Evolutionary conservation across 1,139 yeast species (phyloP).

Genomic region (Yamadazyma triangularis): DNA sequence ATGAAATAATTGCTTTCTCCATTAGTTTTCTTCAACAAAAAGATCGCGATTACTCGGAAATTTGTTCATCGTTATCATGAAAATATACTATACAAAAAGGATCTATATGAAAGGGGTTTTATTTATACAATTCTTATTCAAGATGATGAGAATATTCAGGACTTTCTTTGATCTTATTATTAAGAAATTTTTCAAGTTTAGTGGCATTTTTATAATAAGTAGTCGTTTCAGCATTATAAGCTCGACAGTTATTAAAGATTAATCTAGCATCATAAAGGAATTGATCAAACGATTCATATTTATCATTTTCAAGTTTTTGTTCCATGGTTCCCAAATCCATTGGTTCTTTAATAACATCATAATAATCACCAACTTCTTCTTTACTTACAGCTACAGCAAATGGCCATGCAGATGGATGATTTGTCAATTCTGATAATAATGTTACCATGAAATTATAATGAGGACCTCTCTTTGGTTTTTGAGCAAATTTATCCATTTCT

Average conservation of each 20-base stretch:
- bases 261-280: constrained; percentile 84
- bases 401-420: constrained; percentile 99
- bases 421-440: constrained; percentile 78
- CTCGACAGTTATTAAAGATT: constrained; percentile 84
- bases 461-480: constrained; percentile 90
- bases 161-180: constrained; percentile 73
- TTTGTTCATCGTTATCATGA: background rate
- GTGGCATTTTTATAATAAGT: constrained; percentile 89
- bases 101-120: no score
- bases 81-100: no score
- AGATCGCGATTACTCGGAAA: no score
- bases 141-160: constrained; percentile 59
- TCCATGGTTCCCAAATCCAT: constrained; percentile 98
- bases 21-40: no score
- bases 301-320: constrained; percentile 84
- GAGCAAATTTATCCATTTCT: constrained; percentile 96
- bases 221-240: constrained; percentile 84
- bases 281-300: constrained; percentile 85
- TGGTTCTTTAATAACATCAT: constrained; percentile 96
- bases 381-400: constrained; percentile 88
- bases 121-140: constrained; percentile 16
- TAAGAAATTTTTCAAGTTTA: constrained; percentile 84
- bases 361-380: constrained; percentile 95
- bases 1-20: no score
- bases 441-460: constrained; percentile 94